Base-by-base conservation (phyloP, 352 stramenopile genomes). In the Plasmopara viticola region DNA sequence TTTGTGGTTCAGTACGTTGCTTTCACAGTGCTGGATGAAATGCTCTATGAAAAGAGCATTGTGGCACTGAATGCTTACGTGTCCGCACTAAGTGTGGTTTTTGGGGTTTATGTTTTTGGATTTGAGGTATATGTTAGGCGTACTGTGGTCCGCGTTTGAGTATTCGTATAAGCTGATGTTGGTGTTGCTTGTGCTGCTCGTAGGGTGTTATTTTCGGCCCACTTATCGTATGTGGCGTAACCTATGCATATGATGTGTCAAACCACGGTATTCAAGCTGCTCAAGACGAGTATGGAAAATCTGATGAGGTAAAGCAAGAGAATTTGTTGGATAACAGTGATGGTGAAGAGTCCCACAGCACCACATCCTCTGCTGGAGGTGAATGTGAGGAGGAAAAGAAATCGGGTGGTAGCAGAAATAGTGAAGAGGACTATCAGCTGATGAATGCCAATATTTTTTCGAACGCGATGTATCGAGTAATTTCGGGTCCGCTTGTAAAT, bases 11-110 rank as follows among this genome's bases (percentile, higher is more conserved):
- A 94, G 44, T 94, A 94, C 42, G 75, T 94, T 40, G 84, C 77
- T 0, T 92, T 94, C 50, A 87, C 78, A 1, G 69, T 90, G 33
- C 63, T 94, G 40, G 84, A 94, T 51, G 81, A 92, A 54, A 90
- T 92, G 78, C 66, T 94, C 0, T 94, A 94, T 56, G 80, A 94
- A 66, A 92, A 92, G 58, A 92, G 76, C 48, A 87, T 94, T 17
- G 74, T 90, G 12, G 70, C 82, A 8, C 58, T 94, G 15, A 94
- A 94, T 51, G 80, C 84, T 44, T 94, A 94, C 44, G 81, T 94
- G 5, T 92, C 84, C 0, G 84, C 81, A 20, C 62, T 94, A 17
- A 94, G 84, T 58, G 81, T 90, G 5, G 84, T 92, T 4, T 91
- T 94, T 41, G 84, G 84, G 1, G 79, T 91, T 7, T 94, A 92